phyloP scores from a whole-genome alignment of 495 filamentous ascomycete genomes.

The Neurospora cerealis region DNA sequence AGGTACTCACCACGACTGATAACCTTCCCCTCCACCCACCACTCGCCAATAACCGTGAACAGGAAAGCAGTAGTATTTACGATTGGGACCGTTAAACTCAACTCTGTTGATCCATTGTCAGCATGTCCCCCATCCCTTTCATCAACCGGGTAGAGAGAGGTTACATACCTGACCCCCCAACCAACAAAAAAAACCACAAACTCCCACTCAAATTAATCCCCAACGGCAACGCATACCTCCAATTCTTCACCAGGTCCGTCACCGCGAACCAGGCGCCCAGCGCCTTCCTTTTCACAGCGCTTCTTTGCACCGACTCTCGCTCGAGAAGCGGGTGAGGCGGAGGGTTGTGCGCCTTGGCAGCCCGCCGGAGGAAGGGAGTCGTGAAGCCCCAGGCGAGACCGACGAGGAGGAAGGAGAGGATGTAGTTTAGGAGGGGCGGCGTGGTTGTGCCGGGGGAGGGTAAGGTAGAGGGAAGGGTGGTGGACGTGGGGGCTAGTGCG shows the following conservation, averaged over 20 bases:
- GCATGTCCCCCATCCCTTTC: not conserved
- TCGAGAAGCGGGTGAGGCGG: slow-evolving; percentile 41
- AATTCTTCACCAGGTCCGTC: slow-evolving; percentile 66
- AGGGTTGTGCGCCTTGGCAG: slow-evolving; percentile 48
- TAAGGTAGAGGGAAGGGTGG: not conserved
- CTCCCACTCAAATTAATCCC: slow-evolving; percentile 88
- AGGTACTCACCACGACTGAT: slow-evolving; percentile 57
- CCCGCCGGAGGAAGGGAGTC: slow-evolving; percentile 64
- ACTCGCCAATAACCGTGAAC: slow-evolving; percentile 91
- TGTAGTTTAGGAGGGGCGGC: slow-evolving; percentile 61
- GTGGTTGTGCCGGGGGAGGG: slow-evolving; percentile 14
- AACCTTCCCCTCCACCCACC: slow-evolving; percentile 86
- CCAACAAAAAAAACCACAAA: slow-evolving; percentile 93
- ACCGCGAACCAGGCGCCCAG: slow-evolving; percentile 58
- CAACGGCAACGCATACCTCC: slow-evolving; percentile 75
- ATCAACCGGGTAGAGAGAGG: not conserved
- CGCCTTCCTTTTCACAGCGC: slow-evolving; percentile 46
- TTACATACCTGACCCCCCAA: slow-evolving; percentile 47
- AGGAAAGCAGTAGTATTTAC: slow-evolving; percentile 90
- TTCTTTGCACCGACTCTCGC: slow-evolving; percentile 24
- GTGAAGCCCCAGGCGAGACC: slow-evolving; percentile 77
- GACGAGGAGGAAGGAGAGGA: slow-evolving; percentile 83
- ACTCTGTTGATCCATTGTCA: slow-evolving; percentile 40
- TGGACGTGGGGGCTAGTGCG: not conserved
- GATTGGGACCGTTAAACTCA: slow-evolving; percentile 89